phyloP scores from a whole-genome alignment of 1,139 yeast genomes.

The Magnusiomyces paraingens region DNA sequence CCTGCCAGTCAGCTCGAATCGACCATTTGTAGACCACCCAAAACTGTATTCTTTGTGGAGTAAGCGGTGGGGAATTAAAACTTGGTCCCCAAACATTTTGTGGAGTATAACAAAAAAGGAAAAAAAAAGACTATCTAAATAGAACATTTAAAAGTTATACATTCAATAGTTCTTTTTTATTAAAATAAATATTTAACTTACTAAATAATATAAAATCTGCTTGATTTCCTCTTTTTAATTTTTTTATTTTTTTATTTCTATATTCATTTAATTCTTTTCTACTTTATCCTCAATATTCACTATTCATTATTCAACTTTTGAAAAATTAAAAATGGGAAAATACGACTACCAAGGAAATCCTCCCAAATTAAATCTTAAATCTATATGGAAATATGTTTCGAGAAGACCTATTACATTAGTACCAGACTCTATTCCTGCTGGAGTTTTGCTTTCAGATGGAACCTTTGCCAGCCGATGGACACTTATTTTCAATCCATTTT shows the following conservation, averaged over 20 bases:
- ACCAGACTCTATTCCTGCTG: slow-evolving; percentile 1
- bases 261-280: neutral
- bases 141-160: neutral
- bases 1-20: too few species aligned
- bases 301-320: neutral
- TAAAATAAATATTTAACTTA: neutral
- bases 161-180: neutral
- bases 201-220: neutral
- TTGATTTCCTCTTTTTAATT: neutral
- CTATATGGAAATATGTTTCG: neutral
- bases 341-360: slow-evolving; percentile 7
- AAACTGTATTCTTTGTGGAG: too few species aligned
- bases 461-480: slow-evolving; percentile 10
- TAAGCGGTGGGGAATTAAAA: too few species aligned
- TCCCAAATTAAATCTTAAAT: neutral
- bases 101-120: neutral
- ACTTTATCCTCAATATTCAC: neutral
- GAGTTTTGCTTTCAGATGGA: slow-evolving; percentile 22
- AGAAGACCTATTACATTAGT: slow-evolving; percentile 1
- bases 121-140: neutral
- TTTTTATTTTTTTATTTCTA: neutral
- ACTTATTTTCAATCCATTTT: slow-evolving; percentile 46
- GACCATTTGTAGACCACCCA: too few species aligned
- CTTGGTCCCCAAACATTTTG: too few species aligned
- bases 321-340: slow-evolving; percentile 3